These are phyloP conservation scores for Astragalus membranaceus DNA, from an alignment of 306 rosid species.

Conservation along the genomic window DNA sequence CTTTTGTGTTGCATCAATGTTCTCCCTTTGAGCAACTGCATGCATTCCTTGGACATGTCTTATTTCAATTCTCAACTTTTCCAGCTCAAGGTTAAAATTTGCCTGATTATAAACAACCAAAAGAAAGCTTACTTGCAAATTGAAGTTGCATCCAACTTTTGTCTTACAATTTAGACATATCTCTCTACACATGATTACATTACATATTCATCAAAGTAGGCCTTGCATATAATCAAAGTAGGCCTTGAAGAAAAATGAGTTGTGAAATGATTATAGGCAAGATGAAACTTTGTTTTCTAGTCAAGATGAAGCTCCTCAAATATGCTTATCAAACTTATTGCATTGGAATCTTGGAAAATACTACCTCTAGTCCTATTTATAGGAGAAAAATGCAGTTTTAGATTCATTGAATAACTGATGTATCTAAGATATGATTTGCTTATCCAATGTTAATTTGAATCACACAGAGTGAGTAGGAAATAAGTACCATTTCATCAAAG, in stretches of 20 bases:
- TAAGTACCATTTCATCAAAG: not conserved
- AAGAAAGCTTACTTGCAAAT: slow-evolving; percentile 2
- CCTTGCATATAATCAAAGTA: not conserved
- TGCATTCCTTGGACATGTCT: slow-evolving; percentile 86
- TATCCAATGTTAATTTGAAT: not conserved
- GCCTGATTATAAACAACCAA: slow-evolving; percentile 39
- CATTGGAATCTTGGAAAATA: not conserved
- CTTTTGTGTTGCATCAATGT: slow-evolving; percentile 60
- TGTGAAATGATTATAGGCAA: not conserved
- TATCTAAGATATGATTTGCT: not conserved
- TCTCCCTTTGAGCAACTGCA: slow-evolving; percentile 74
- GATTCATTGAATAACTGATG: too few relatives aligned
- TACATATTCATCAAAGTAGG: not conserved
- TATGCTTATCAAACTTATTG: not conserved
- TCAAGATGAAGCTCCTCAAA: too few relatives aligned
- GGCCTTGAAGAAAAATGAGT: not conserved
- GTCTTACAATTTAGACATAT: not conserved
- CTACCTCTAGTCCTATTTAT: too few relatives aligned
- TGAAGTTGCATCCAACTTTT: not conserved
- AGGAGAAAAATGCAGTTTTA: too few relatives aligned
- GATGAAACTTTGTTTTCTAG: not conserved
- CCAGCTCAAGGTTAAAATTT: slow-evolving; percentile 61
- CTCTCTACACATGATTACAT: not conserved
- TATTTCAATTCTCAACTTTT: slow-evolving; percentile 78
- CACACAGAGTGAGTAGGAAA: not conserved